Evolutionary conservation across 2,329 filamentous ascomycete genomes (phyloP), one percentile per base, ranked within the genome.

Genomic region (Colletotrichum sp.): DNA sequence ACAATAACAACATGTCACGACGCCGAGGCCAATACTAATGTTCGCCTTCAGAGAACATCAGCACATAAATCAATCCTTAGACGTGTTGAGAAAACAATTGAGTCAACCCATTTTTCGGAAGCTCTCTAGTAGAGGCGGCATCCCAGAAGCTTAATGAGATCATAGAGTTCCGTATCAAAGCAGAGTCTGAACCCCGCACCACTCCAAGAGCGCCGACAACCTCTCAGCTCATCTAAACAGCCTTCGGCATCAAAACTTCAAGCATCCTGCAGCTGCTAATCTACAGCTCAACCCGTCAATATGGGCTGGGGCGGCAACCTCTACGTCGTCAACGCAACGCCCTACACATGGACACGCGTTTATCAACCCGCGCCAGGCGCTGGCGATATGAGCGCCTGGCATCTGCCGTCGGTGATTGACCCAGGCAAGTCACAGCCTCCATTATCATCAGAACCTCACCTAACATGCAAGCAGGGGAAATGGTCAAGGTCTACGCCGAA

Each of bases 351-450:
- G 64, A 67, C 26, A 2, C 64, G 64, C 18, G 49, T 44, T 8
- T 67, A 52, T 16, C 64, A 67, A 30, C 64, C 64, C 5, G 64
- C 49, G 1, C 39, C 64, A 2, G 26, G 64, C 16, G 39, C 39
- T 7, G 64, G 64, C 39, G 64, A 67, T 4, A 67, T 67, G 64
- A 67, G 39, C 26, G 64, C 26, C 26, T 67, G 64, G 64, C 49
- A 44, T 18, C 12, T 67, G 24, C 64, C 64, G 1, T 44, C 49
- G 3, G 32, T 28, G 2, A 24, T 67, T 13, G n/a, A 52, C 5
- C 44, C 64, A 32, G 64, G 64, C 15, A 30, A 67, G 62, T n/a
- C 9, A 24, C 21, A 24, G 21, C 21, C 21, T 24, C 21, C 21
- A 24, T 24, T 24, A 24, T 24, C 21, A 24, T 10, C 7, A 10